Evolutionary conservation across 148 eudicot species (phyloP), one percentile per base, ranked within the genome.

Genomic region (Linanthus parryae): DNA sequence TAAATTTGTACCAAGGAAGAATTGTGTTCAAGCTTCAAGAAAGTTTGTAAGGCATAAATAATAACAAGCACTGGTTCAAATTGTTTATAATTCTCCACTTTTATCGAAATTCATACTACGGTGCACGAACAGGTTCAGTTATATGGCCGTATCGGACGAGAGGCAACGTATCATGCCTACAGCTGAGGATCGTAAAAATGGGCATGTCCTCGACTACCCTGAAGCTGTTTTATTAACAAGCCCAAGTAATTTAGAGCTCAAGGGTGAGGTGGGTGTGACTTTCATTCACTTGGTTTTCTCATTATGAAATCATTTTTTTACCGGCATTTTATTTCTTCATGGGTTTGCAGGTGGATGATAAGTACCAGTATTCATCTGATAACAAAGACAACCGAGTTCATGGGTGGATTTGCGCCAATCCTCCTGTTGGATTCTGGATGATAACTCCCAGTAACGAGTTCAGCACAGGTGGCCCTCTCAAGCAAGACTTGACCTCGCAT

Each of bases 121-220:
- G 13, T 17, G 8, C 10, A 34, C 62, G 7, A 10, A 10, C 34
- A 85, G 95, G 74, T 85, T 85, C 40, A 56, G 54, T 19, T 82
- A 68, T 73, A 85, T 85, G 83, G 89, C 74, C 4, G 21, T 85
- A 15, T 74, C 86, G 9, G 86, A 85, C 14, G 73, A 77, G 31
- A 72, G 77, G 30, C 95, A 82, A 67, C 74, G 84, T 35, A 41
- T 70, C 11, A 85, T 85, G 95, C 89, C 95, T 19, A 76, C 71
- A 16, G 48, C 40, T 0, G 25, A 67, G 34, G 89, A 85, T n/a
- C 72, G 76, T 5, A 5, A 36, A 18, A 63, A 15, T 11, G 86
- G 89, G 2, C 46, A 58, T 22, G 46, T 24, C 22, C 81, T 82
- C 15, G 89, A 65, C 28, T 82, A 69, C 44, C 68, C 54, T 17